Evolutionary conservation across 768 basidiomycete genomes (phyloP).

Genomic region (Cystofilobasidium bisporidii): DNA sequence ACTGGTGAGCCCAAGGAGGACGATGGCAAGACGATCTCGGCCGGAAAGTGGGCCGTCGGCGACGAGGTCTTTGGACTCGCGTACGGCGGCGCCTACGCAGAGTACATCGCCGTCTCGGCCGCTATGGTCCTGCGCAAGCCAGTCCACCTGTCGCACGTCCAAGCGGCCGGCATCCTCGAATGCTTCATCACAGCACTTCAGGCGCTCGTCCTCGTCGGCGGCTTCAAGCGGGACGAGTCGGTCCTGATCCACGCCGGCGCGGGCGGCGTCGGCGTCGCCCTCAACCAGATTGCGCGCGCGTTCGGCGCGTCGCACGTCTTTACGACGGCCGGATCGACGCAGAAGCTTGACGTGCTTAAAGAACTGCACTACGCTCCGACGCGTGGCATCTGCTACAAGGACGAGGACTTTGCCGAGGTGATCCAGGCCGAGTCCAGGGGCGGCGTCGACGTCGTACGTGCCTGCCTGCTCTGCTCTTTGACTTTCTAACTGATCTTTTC

Average conservation of each 20-base stretch:
- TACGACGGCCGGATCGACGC: constrained; percentile 69
- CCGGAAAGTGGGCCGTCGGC: constrained; percentile 49
- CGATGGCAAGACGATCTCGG: too few relatives aligned
- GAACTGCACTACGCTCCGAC: constrained; percentile 52
- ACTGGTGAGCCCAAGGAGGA: too few relatives aligned
- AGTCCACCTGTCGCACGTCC: constrained; percentile 59
- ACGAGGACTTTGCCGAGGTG: constrained; percentile 64
- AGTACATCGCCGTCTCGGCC: constrained; percentile 61
- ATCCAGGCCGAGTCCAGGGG: constrained; percentile 60
- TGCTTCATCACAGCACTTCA: constrained; percentile 72
- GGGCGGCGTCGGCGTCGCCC: constrained; percentile 73
- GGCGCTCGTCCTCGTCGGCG: constrained; percentile 57
- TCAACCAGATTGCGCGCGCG: constrained; percentile 73
- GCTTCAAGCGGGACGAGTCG: constrained; percentile 58
- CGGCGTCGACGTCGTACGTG: constrained; percentile 56
- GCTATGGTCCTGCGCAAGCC: constrained; percentile 69
- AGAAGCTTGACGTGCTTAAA: constrained; percentile 69
- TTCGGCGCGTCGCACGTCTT: constrained; percentile 62
- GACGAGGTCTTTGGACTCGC: constrained; percentile 75
- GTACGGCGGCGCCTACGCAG: constrained; percentile 80
- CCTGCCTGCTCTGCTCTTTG: too few relatives aligned
- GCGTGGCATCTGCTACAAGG: constrained; percentile 73
- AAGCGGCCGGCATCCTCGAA: constrained; percentile 83
- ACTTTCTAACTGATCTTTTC: too few relatives aligned
- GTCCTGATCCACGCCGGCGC: constrained; percentile 77